phyloP scores from a whole-genome alignment of 805 yeast species.

The Candida dajiaensis region DNA sequence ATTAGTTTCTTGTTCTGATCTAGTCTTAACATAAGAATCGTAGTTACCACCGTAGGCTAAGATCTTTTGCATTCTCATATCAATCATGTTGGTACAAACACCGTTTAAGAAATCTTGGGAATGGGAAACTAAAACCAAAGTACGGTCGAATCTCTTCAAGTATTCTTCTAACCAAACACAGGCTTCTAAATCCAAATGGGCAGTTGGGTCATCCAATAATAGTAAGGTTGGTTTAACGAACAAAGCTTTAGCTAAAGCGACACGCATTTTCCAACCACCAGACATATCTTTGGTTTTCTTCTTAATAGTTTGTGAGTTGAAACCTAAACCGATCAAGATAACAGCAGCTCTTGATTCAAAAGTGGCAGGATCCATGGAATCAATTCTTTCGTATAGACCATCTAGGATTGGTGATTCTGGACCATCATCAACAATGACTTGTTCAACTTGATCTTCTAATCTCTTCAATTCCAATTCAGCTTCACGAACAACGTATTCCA shows the following conservation, averaged over 20 bases:
- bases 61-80: conserved; percentile 83
- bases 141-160: conserved; percentile 89
- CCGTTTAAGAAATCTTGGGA: conserved; percentile 99
- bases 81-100: conserved; percentile 96
- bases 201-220: conserved; percentile 97
- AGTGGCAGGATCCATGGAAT: conserved; percentile 91
- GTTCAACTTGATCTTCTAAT: conserved; percentile 87
- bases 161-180: conserved; percentile 99
- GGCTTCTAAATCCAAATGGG: conserved; percentile 98
- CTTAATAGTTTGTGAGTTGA: conserved; percentile 77
- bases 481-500: conserved; percentile 94
- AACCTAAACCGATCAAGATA: conserved; percentile 95
- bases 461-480: conserved; percentile 91
- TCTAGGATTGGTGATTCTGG: conserved; percentile 88
- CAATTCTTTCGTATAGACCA: conserved; percentile 90
- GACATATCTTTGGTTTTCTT: conserved; percentile 98
- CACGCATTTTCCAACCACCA: conserved; percentile 99
- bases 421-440: conserved; percentile 82
- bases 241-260: conserved; percentile 94
- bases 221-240: conserved; percentile 96
- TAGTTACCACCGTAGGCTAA: conserved; percentile 93
- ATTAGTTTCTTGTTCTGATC: conserved; percentile 88
- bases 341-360: conserved; percentile 96
- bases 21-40: conserved; percentile 93
- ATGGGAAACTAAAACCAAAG: conserved; percentile 90